Conservation (phyloP, 495 filamentous ascomycete genomes). For the Penicillium lagena region DNA sequence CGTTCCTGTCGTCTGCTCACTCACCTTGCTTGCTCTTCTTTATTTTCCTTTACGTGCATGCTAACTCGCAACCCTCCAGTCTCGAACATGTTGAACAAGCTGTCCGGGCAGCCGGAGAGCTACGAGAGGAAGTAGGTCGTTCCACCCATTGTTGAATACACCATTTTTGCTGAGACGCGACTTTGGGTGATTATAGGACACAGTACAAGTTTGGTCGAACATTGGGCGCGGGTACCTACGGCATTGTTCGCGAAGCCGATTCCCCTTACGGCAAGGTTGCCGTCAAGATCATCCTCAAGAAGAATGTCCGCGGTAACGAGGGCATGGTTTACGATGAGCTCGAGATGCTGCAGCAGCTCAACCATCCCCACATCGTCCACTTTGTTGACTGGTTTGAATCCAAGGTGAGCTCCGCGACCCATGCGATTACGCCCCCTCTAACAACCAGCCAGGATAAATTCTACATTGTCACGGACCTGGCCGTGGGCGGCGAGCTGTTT, state of each 20-base stretch:
- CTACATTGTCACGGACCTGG: conserved; percentile 97
- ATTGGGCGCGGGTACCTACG: conserved; percentile 94
- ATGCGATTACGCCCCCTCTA: conserved; percentile 1
- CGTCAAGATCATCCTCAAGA: conserved; percentile 99
- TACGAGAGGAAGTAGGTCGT: conserved; percentile 88
- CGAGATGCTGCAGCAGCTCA: conserved; percentile 78
- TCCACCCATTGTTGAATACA: too few species aligned
- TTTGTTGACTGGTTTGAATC: conserved; percentile 99
- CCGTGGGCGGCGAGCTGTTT: conserved; percentile 94
- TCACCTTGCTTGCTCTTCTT: neutral
- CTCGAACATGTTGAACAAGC: conserved; percentile 90
- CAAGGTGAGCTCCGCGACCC: conserved; percentile 37
- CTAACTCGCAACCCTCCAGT: conserved; percentile 50
- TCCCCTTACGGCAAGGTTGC: conserved; percentile 71
- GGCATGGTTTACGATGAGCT: conserved; percentile 98
- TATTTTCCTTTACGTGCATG: conserved; percentile 1
- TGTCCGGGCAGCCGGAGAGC: conserved; percentile 93
- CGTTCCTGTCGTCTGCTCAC: neutral
- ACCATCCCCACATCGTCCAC: conserved; percentile 93
- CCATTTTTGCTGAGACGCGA: too few species aligned
- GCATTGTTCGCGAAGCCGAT: conserved; percentile 94
- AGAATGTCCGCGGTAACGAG: conserved; percentile 97
- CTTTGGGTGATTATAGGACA: conserved; percentile 41
- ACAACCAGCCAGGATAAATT: conserved; percentile 77
- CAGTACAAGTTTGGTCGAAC: conserved; percentile 90